Conservation (phyloP, 2,329 filamentous ascomycete species). For the Talaromyces sp. region DNA sequence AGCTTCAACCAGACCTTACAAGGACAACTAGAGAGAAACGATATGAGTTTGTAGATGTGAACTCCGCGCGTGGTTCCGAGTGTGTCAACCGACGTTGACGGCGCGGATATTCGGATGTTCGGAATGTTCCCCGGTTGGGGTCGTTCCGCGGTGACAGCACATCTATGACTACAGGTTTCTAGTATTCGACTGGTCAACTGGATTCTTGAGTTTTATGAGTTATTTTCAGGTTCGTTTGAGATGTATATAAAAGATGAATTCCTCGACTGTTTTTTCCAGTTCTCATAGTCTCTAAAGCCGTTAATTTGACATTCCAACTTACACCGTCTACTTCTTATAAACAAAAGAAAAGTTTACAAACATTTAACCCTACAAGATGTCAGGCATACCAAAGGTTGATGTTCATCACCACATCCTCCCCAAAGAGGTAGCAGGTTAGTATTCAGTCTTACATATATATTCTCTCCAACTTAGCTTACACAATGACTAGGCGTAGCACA, state of each 20-base stretch:
- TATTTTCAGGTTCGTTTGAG: background rate
- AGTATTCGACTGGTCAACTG: too few relatives aligned
- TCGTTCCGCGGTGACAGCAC: background rate
- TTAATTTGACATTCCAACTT: background rate
- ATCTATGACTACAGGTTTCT: background rate
- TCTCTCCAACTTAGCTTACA: too few relatives aligned
- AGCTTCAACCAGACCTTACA: background rate
- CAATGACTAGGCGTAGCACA: background rate
- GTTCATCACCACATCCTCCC: background rate
- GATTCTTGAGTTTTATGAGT: background rate
- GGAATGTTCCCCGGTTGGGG: background rate
- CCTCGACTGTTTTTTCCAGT: background rate
- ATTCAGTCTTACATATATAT: background rate
- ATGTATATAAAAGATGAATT: background rate
- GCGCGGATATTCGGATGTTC: background rate
- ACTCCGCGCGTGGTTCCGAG: background rate
- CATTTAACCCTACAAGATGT: background rate
- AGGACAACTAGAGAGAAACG: background rate
- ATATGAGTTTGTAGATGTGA: background rate
- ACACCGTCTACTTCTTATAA: background rate
- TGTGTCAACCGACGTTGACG: background rate
- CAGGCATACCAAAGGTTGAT: background rate
- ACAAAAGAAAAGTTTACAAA: background rate
- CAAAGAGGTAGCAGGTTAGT: background rate
- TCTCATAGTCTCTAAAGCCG: background rate